phyloP scores from a whole-genome alignment of 1,139 yeast genomes.

The Debaryomyces robertsiae region DNA sequence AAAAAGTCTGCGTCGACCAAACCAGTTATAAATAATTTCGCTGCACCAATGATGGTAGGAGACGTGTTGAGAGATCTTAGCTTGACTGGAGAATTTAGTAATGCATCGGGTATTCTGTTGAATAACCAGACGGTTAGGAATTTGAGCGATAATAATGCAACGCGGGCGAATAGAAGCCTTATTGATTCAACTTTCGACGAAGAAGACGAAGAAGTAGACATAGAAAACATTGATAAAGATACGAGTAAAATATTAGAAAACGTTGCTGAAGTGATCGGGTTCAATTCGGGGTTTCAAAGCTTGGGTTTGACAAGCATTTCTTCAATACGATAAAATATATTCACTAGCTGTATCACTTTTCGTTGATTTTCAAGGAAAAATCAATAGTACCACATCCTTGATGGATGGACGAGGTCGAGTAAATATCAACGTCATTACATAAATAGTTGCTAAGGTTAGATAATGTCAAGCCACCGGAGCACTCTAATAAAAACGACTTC shows the following conservation, averaged over 20 bases:
- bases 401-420: constrained; percentile 90
- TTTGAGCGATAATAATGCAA: constrained; percentile 8
- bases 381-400: constrained; percentile 85
- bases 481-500: constrained; percentile 70
- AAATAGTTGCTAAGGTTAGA: constrained; percentile 66
- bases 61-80: constrained; percentile 35
- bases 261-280: constrained; percentile 45
- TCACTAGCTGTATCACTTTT: constrained; percentile 13
- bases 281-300: constrained; percentile 47
- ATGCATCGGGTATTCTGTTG: constrained; percentile 33
- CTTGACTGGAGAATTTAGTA: constrained; percentile 28
- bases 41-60: constrained; percentile 13
- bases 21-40: constrained; percentile 5
- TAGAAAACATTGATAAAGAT: constrained; percentile 19
- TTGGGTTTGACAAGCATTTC: constrained; percentile 41
- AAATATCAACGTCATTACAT: constrained; percentile 82
- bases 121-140: constrained; percentile 19
- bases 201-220: constrained; percentile 14
- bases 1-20: constrained; percentile 25
- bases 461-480: constrained; percentile 87
- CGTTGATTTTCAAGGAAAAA: constrained; percentile 76
- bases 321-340: constrained; percentile 33
- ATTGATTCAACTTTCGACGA: constrained; percentile 5
- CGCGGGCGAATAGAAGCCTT: constrained; percentile 1
- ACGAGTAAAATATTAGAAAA: constrained; percentile 34